phyloP scores from a whole-genome alignment of 2,329 filamentous ascomycete genomes.

The Epichloe elymi region DNA sequence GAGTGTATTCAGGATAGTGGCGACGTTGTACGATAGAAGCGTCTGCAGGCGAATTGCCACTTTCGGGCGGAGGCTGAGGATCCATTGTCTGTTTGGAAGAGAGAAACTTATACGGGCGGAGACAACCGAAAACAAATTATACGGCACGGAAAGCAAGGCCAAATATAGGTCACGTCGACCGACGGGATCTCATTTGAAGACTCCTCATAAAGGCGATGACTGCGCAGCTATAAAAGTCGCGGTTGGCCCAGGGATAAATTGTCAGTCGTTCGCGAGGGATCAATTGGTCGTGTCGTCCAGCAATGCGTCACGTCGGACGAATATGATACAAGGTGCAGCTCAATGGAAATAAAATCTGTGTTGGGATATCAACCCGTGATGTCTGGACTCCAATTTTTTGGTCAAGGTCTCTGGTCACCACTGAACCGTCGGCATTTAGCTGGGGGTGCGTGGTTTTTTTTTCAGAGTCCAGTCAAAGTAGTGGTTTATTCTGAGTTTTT shows the following conservation, averaged over 20 bases:
- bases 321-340: neutral
- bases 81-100: constrained; percentile 1
- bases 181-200: neutral
- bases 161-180: neutral
- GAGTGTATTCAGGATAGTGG: neutral
- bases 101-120: neutral
- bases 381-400: neutral
- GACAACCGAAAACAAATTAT: neutral
- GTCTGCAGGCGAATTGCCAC: neutral
- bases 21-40: neutral
- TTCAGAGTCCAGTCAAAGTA: neutral
- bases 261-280: neutral
- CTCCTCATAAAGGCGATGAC: neutral
- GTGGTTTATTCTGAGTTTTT: neutral
- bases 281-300: neutral
- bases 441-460: neutral
- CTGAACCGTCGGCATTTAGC: neutral
- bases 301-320: neutral
- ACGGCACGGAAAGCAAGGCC: neutral
- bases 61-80: neutral
- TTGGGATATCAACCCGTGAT: neutral
- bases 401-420: neutral
- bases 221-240: neutral
- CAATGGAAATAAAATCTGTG: neutral
- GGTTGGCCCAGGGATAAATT: neutral